These are phyloP conservation scores for Plenodomus biglobosus DNA, from an alignment of 2,329 filamentous ascomycete genomes.

Conservation along the genomic window DNA sequence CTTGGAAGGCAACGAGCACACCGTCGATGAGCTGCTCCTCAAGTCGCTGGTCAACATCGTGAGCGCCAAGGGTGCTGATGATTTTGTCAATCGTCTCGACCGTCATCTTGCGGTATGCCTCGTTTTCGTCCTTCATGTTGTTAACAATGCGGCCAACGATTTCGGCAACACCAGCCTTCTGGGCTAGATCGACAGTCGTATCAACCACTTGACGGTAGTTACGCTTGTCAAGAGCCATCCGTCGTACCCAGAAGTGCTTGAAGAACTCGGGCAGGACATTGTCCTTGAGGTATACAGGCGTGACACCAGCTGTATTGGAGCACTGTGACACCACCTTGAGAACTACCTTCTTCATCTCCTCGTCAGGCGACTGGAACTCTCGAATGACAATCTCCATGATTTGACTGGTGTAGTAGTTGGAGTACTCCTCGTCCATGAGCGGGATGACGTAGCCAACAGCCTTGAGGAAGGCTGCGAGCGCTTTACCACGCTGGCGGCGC, in stretches of 20 bases:
- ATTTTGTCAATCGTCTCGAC: slow-evolving; percentile 98
- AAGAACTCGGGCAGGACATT: slow-evolving; percentile 96
- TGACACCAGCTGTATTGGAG: slow-evolving; percentile 91
- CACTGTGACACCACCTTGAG: slow-evolving; percentile 97
- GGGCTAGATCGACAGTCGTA: slow-evolving; percentile 93
- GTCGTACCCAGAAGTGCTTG: slow-evolving; percentile 96
- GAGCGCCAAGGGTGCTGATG: slow-evolving; percentile 86
- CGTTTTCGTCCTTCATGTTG: slow-evolving; percentile 97
- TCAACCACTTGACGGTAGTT: slow-evolving; percentile 98
- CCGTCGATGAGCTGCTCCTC: slow-evolving; percentile 95
- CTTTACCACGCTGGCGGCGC: slow-evolving; percentile 93
- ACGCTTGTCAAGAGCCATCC: slow-evolving; percentile 95
- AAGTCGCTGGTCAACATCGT: slow-evolving; percentile 87
- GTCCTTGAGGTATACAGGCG: slow-evolving; percentile 90
- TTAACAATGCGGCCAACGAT: slow-evolving; percentile 91
- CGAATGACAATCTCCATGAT: slow-evolving; percentile 98
- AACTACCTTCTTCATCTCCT: slow-evolving; percentile 99
- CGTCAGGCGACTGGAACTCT: slow-evolving; percentile 94
- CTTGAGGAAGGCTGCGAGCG: slow-evolving; percentile 92
- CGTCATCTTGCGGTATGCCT: slow-evolving; percentile 98
- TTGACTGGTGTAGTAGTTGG: slow-evolving; percentile 97
- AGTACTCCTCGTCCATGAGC: slow-evolving; percentile 98
- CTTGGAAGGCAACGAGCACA: slow-evolving; percentile 94
- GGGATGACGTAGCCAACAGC: slow-evolving; percentile 98
- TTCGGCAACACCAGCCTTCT: slow-evolving; percentile 96